These are phyloP conservation scores for Immersiella caudata DNA, from an alignment of 495 filamentous ascomycete species.

Conservation along the genomic window DNA sequence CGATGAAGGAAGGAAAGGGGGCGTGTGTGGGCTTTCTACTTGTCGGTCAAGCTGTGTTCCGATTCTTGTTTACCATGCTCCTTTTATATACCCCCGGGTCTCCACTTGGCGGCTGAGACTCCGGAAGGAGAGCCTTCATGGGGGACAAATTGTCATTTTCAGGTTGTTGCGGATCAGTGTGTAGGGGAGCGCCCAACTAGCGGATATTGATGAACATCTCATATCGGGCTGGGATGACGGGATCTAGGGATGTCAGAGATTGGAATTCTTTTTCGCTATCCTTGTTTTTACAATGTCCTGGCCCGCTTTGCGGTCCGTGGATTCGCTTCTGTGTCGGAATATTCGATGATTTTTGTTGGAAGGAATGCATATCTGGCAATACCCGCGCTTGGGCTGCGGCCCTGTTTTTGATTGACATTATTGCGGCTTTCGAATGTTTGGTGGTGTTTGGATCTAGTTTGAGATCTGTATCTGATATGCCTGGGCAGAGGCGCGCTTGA, in stretches of 20 bases:
- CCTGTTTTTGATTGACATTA: neutral
- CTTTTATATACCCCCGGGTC: conserved; percentile 18
- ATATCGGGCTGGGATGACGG: neutral
- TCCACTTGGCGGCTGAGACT: conserved; percentile 5
- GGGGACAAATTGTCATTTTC: conserved; percentile 14
- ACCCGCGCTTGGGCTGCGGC: neutral
- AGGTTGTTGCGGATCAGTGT: neutral
- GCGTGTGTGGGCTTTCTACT: neutral
- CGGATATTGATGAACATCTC: neutral
- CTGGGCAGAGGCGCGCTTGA: no score
- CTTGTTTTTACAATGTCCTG: neutral
- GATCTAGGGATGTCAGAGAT: neutral
- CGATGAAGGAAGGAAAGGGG: neutral
- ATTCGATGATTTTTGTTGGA: neutral
- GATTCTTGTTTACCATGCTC: neutral
- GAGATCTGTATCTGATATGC: neutral
- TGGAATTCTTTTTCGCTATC: neutral
- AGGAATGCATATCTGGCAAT: neutral
- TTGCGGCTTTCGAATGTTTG: neutral
- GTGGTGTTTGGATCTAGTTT: no score
- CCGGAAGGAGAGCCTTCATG: neutral
- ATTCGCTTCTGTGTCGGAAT: conserved; percentile 1
- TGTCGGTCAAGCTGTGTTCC: neutral
- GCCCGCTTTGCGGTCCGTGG: neutral
- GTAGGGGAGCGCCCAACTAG: neutral